Percentiles rank a stretch among this genome's conserved stretches.
Evolutionary conservation across 495 filamentous ascomycete genomes (phyloP).

Genomic region (Penicillium psychrofluorescens): DNA sequence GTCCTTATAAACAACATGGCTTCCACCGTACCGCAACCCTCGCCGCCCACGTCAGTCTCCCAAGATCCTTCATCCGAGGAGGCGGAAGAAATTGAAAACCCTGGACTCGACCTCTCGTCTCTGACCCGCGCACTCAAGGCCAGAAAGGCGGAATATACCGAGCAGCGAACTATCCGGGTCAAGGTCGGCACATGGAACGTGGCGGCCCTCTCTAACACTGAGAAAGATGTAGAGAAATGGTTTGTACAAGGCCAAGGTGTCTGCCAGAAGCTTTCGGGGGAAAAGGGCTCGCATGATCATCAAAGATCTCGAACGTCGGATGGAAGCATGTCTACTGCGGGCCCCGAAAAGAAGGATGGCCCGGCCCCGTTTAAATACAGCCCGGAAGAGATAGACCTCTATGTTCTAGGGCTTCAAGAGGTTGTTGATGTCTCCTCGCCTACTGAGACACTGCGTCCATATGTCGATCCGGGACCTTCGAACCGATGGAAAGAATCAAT

Average conservation of each 20-base stretch:
- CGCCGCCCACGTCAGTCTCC: slow-evolving; percentile 7
- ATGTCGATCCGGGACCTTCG: slow-evolving; percentile 60
- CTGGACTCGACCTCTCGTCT: slow-evolving; percentile 27
- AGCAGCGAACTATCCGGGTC: slow-evolving; percentile 60
- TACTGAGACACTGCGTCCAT: slow-evolving; percentile 57
- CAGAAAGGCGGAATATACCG: slow-evolving; percentile 70
- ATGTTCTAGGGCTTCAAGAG: slow-evolving; percentile 87
- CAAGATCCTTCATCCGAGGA: slow-evolving; percentile 13
- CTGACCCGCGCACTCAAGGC: slow-evolving; percentile 58
- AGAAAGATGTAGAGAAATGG: slow-evolving; percentile 81
- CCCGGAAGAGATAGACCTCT: slow-evolving; percentile 68
- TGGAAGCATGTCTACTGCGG: neutral
- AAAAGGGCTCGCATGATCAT: slow-evolving; percentile 30
- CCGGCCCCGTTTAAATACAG: slow-evolving; percentile 9
- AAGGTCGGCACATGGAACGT: slow-evolving; percentile 97
- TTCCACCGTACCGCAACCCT: neutral
- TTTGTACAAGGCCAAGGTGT: slow-evolving; percentile 71
- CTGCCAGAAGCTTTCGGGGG: slow-evolving; percentile 47
- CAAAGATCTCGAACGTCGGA: slow-evolving; percentile 5
- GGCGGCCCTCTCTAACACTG: slow-evolving; percentile 70
- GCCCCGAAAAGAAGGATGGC: no score
- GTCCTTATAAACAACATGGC: slow-evolving; percentile 6
- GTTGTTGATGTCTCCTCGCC: slow-evolving; percentile 77
- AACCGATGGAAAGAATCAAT: slow-evolving; percentile 74
- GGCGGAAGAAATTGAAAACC: slow-evolving; percentile 13